Evolutionary conservation across 306 rosid genomes (phyloP).

Genomic region (Cucurbita argyrosperma): DNA sequence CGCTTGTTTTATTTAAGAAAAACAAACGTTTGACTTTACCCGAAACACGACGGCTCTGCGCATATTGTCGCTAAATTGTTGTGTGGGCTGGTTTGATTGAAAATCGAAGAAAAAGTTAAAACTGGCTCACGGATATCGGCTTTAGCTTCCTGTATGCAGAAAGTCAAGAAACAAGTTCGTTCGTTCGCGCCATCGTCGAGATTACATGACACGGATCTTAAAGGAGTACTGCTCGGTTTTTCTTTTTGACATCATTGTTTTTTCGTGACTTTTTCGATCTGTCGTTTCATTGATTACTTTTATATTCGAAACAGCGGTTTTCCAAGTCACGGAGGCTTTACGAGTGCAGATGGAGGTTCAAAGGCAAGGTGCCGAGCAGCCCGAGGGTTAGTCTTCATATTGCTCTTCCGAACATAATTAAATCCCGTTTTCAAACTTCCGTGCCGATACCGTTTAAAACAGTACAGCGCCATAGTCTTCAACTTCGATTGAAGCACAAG

Average conservation of each 20-base stretch:
- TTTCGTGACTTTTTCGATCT: not conserved
- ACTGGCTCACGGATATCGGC: constrained; percentile 7
- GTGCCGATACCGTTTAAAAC: not conserved
- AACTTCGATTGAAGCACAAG: constrained; percentile 52
- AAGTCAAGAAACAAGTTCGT: constrained; percentile 43
- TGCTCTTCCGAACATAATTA: not conserved
- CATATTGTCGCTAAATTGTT: not conserved
- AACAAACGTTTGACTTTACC: not conserved
- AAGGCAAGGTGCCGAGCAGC: constrained; percentile 45
- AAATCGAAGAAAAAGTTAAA: not conserved
- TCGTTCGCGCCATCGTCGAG: constrained; percentile 30
- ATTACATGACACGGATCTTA: constrained; percentile 23
- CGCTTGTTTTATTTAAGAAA: not conserved
- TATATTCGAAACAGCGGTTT: constrained; percentile 25
- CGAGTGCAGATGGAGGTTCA: constrained; percentile 57
- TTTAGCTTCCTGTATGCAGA: constrained; percentile 45
- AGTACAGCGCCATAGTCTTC: constrained; percentile 52
- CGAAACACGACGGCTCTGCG: not conserved
- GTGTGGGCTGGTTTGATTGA: not conserved
- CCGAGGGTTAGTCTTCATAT: constrained; percentile 32
- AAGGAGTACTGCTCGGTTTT: constrained; percentile 21
- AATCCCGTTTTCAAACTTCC: not conserved
- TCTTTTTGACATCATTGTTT: not conserved
- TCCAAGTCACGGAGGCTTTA: constrained; percentile 48
- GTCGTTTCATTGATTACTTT: constrained; percentile 1